These are phyloP conservation scores for Fusarium protoensiforme DNA, from an alignment of 2,329 filamentous ascomycete species.

Conservation along the genomic window DNA sequence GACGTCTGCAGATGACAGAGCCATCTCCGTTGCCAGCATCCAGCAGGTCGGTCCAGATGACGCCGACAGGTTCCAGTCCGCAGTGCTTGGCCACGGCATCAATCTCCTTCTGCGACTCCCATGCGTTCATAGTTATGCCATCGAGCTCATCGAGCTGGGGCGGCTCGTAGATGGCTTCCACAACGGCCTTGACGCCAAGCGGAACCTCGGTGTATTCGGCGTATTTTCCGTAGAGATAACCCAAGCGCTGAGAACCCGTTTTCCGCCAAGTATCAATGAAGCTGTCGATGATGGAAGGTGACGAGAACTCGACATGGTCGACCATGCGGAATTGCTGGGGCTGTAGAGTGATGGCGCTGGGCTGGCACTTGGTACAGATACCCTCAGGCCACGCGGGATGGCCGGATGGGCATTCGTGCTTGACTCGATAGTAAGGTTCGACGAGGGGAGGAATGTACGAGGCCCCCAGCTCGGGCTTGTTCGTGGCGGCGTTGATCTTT, in stretches of 20 bases:
- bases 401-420: constrained; percentile 88
- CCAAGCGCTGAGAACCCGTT: constrained; percentile 84
- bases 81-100: constrained; percentile 84
- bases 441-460: constrained; percentile 96
- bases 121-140: constrained; percentile 85
- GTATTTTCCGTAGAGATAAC: constrained; percentile 91
- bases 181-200: constrained; percentile 91
- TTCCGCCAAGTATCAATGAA: constrained; percentile 93
- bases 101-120: constrained; percentile 85
- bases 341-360: constrained; percentile 94
- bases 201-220: constrained; percentile 93
- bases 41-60: constrained; percentile 93
- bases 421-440: constrained; percentile 93
- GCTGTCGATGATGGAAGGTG: constrained; percentile 84
- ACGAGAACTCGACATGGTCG: constrained; percentile 96
- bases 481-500: constrained; percentile 95
- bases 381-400: constrained; percentile 95
- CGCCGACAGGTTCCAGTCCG: constrained; percentile 87
- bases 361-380: constrained; percentile 98
- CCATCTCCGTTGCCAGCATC: constrained; percentile 86
- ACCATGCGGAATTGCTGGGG: constrained; percentile 96
- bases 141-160: constrained; percentile 91
- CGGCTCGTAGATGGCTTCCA: constrained; percentile 97
- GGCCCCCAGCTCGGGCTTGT: constrained; percentile 91
- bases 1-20: constrained; percentile 91